phyloP scores from a whole-genome alignment of 1,139 yeast species.

The Debaryomyces nepalensis region DNA sequence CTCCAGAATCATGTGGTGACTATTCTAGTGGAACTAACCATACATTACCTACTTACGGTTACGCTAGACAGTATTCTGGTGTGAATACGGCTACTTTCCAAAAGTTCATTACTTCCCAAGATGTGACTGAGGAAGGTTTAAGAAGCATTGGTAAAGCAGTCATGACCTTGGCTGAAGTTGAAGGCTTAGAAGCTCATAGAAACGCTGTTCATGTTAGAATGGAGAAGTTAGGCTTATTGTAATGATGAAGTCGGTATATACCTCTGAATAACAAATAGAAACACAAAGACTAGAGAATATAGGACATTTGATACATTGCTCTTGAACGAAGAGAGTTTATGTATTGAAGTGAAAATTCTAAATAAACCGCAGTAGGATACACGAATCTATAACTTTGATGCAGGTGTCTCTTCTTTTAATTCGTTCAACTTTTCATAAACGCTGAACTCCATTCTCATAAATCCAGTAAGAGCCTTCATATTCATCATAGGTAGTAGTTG shows the following conservation, averaged over 20 bases:
- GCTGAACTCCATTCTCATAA: constrained; percentile 22
- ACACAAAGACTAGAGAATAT: not conserved
- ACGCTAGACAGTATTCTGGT: constrained; percentile 96
- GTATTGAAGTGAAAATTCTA: too few relatives aligned
- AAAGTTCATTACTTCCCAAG: constrained; percentile 92
- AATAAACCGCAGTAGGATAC: too few relatives aligned
- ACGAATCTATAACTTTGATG: constrained; percentile 1
- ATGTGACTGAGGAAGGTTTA: constrained; percentile 83
- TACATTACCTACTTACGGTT: constrained; percentile 97
- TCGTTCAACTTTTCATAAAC: constrained; percentile 22
- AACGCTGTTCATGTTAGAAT: constrained; percentile 94
- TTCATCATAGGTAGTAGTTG: constrained; percentile 42
- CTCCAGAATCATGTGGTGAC: constrained; percentile 98
- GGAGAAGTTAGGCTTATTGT: constrained; percentile 67
- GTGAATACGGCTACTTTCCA: constrained; percentile 96
- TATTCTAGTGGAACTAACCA: constrained; percentile 98
- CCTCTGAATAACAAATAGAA: too few relatives aligned
- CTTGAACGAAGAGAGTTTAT: too few relatives aligned
- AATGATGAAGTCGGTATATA: too few relatives aligned
- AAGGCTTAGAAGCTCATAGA: constrained; percentile 96
- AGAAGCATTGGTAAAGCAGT: constrained; percentile 91
- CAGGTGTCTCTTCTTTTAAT: constrained; percentile 6
- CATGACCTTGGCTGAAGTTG: constrained; percentile 94
- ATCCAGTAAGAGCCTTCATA: constrained; percentile 20
- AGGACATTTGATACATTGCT: too few relatives aligned